Base-by-base conservation (phyloP, 2,329 filamentous ascomycete genomes). In the Cryphonectria nitschkei region DNA sequence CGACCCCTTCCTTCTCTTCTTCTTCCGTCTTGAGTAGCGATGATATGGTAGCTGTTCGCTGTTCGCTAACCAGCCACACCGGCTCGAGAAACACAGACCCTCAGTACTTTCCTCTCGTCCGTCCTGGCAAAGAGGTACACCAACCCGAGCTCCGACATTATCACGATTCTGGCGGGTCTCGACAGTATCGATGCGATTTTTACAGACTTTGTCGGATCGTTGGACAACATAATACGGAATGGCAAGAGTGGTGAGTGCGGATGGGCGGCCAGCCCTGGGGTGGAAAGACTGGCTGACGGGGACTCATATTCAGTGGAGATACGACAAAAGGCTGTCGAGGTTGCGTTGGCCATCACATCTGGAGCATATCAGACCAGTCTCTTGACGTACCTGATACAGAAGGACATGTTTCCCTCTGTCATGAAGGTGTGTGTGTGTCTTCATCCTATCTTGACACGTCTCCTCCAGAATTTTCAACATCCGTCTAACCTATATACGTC, bases 351-450 rank as follows among this genome's bases (percentile, higher is more conserved):
- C 19, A 90, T 97, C 69, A 93, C 94, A 8, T 93, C 95, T 13
- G 95, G 95, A n/a, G 95, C 95, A 70, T 98, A 98, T 80, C 94
- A 97, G 81, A 98, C 96, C 4, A 96, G 94, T 64, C 86, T 99
- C 32, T 87, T 98, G 68, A 97, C 95, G 1, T 99, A 98, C 81
- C 94, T 99, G 78, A 96, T 96, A 56, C 95, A 98, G 78, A 87
- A 94, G 75, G 96, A 99, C 79, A 86, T 98, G 50, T 99, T 99
- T 77, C 95, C 95, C 29, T 91, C 94, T 11, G 87, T 98, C 68
- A 97, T 98, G 89, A 98, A 97, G 89, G 94, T 96, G 80, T 69
- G 83, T 70, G 39, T 13, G 83, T 70, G 39, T 13, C 19, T 9
- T 22, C 56, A 22, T 32, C 32, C 13, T 41, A 5, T 13, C 34